Base-by-base conservation (phyloP, 2,329 filamentous ascomycete species). In the Arthrobotrys sphaeroides region DNA sequence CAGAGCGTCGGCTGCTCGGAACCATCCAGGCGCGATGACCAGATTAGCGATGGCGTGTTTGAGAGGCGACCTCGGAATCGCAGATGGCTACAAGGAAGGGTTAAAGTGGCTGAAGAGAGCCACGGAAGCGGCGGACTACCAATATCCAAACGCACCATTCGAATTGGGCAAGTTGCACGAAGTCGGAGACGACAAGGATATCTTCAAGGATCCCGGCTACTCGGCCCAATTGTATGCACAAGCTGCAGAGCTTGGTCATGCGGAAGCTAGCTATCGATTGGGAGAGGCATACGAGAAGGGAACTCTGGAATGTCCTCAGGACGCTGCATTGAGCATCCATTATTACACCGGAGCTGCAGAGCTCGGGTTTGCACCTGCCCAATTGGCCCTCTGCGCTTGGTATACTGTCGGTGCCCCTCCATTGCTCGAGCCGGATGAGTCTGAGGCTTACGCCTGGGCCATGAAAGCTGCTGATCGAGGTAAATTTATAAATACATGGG, bases 351-450 rank as follows among this genome's bases (percentile, higher is more conserved):
- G 90, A 24, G 94, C 95, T 10, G 95, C 95, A 1, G 91, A 96
- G 80, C 86, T 87, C 49, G 93, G 92, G 0, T 91, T 97, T 80
- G 86, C 93, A 0, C 87, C 89, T 53, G 94, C 93, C 53, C 98
- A 98, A 93, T 97, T 99, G 94, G 94, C 94, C 3, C 86, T 99
- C 6, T 99, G 95, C 83, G 95, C 95, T 9, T 99, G 95, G 95
- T 99, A 98, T 82, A 91, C 98, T 87, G 91, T 98, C 42, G 95
- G 95, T 9, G 95, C 95, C 1, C 91, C 94, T 78, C 93, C 94
- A 0, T 89, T 98, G 12, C 84, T 99, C 20, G 94, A 97, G 75
- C 97, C 95, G 83, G 94, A 99, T 80, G 94, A 98, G 82, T 90
- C 91, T 79, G 95, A 99, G 83, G 95, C 95, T 7, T 98, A 96